Percentiles rank a stretch among this genome's conserved stretches.
Conservation (phyloP, 441 rosid genomes). For the Manihot esculenta region DNA sequence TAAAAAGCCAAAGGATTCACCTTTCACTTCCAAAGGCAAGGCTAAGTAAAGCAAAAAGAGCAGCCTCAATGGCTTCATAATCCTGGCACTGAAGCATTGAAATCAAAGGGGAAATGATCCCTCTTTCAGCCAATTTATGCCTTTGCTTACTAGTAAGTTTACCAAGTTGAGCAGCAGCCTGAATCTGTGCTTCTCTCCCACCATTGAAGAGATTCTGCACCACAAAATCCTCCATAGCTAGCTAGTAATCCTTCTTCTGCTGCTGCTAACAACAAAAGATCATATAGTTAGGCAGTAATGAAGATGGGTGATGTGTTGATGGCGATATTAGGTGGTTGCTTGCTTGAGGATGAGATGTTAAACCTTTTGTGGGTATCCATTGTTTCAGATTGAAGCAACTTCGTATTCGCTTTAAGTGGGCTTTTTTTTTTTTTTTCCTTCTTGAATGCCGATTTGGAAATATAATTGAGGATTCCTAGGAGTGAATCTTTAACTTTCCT, state of each 20-base stretch:
- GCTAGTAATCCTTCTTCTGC: not conserved
- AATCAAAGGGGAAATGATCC: slow-evolving; percentile 60
- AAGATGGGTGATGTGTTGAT: slow-evolving; percentile 12
- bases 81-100: slow-evolving; percentile 69
- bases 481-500: slow-evolving; percentile 53
- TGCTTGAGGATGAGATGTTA: slow-evolving; percentile 55
- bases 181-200: slow-evolving; percentile 46
- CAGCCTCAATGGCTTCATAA: slow-evolving; percentile 57
- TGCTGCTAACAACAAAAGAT: slow-evolving; percentile 1
- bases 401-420: slow-evolving; percentile 28
- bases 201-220: slow-evolving; percentile 52
- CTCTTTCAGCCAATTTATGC: slow-evolving; percentile 61
- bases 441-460: slow-evolving; percentile 39
- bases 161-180: slow-evolving; percentile 56
- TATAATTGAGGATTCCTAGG: slow-evolving; percentile 37
- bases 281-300: slow-evolving; percentile 6
- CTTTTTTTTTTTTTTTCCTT: slow-evolving; percentile 24
- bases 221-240: slow-evolving; percentile 56
- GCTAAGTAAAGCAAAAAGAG: slow-evolving; percentile 69
- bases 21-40: slow-evolving; percentile 89
- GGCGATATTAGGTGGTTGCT: slow-evolving; percentile 34
- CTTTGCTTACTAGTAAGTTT: slow-evolving; percentile 55
- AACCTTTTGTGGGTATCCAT: slow-evolving; percentile 63
- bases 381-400: slow-evolving; percentile 77
- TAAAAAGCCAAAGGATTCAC: slow-evolving; percentile 24